Evolutionary conservation across 768 basidiomycete genomes (phyloP).

Genomic region (Termitomyces sp.): DNA sequence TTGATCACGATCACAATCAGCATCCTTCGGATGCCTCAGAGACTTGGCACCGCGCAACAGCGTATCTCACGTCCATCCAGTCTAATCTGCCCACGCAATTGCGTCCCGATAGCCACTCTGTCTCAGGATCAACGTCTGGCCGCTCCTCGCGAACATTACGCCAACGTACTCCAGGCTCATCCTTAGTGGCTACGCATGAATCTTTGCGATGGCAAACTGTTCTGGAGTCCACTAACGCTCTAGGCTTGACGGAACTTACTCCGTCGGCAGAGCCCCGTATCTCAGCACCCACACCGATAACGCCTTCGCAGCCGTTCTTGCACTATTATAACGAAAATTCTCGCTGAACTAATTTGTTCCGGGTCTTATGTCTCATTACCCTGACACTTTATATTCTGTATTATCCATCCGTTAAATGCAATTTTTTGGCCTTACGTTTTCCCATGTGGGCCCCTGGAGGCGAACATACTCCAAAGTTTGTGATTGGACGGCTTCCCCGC

Average conservation of each 20-base stretch:
- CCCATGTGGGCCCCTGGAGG: neutral
- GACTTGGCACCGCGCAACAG: neutral
- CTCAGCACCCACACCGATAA: slow-evolving; percentile 9
- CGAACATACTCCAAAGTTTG: neutral
- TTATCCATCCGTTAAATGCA: neutral
- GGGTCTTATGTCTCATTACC: neutral
- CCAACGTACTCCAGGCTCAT: neutral
- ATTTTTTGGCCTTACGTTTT: neutral
- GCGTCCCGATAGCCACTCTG: neutral
- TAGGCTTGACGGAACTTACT: slow-evolving; percentile 7
- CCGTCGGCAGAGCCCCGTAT: slow-evolving; percentile 4
- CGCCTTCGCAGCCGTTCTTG: slow-evolving; percentile 6
- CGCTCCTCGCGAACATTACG: slow-evolving; percentile 2
- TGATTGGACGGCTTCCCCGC: neutral
- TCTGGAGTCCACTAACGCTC: slow-evolving; percentile 1
- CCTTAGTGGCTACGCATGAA: neutral
- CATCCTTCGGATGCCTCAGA: neutral
- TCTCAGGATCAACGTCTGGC: neutral
- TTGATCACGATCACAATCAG: neutral
- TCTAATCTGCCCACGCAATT: neutral
- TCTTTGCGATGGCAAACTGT: neutral
- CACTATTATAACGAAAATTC: neutral
- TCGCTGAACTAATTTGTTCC: neutral
- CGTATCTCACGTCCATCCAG: neutral
- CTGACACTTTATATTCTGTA: neutral